Conservation (phyloP, 108 stramenopile genomes). For the Nitzschia putrida region DNA sequence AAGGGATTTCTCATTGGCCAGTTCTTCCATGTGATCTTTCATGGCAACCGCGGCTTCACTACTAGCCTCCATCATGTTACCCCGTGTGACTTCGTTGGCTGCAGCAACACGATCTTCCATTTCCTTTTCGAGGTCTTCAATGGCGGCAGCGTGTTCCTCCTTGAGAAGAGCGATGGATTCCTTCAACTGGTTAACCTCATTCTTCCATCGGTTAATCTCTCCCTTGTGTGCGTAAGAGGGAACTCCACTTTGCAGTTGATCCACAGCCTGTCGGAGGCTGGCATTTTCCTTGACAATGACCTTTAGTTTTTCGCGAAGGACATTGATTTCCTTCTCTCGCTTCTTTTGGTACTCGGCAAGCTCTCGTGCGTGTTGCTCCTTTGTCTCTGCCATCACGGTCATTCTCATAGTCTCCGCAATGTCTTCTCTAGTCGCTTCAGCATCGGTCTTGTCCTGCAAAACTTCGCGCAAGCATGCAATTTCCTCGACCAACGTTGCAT, state of each 20-base stretch:
- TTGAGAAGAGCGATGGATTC: slow-evolving; percentile 29
- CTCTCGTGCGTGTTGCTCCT: slow-evolving; percentile 5
- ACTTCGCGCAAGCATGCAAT: slow-evolving; percentile 26
- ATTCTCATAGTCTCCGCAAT: background rate
- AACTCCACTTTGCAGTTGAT: slow-evolving; percentile 5
- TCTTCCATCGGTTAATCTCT: background rate
- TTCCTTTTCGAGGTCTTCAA: slow-evolving; percentile 14
- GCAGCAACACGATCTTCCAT: slow-evolving; percentile 32
- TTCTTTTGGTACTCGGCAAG: background rate
- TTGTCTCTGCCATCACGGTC: slow-evolving; percentile 25
- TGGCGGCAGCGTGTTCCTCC: background rate
- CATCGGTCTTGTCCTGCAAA: slow-evolving; percentile 14
- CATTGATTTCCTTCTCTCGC: slow-evolving; percentile 30
- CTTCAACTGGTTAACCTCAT: slow-evolving; percentile 36
- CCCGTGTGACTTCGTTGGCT: slow-evolving; percentile 1
- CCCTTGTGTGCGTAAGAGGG: background rate
- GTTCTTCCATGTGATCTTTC: slow-evolving; percentile 11
- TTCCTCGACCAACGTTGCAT: slow-evolving; percentile 22
- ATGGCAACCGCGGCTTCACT: background rate
- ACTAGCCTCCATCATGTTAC: slow-evolving; percentile 10
- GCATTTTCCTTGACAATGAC: slow-evolving; percentile 41
- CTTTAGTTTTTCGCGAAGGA: slow-evolving; percentile 41
- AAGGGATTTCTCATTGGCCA: slow-evolving; percentile 34
- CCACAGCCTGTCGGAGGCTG: slow-evolving; percentile 35
- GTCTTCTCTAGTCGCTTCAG: background rate